These are phyloP conservation scores for Neurospora sp. DNA, from an alignment of 495 filamentous ascomycete genomes.

Conservation along the genomic window DNA sequence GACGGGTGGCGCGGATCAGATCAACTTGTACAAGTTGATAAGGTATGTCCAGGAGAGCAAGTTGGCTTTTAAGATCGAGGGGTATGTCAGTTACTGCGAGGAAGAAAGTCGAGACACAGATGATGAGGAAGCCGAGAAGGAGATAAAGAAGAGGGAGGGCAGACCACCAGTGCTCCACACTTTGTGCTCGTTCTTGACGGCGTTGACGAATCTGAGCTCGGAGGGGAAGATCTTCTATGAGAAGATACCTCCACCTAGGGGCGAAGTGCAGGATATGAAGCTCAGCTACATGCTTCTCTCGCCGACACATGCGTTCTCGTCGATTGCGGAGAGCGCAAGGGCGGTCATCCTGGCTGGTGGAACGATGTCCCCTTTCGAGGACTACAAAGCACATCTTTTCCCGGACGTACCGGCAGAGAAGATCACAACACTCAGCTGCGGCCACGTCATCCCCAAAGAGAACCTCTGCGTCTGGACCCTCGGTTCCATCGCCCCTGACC, in stretches of 20 bases:
- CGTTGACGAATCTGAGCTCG: conserved; percentile 76
- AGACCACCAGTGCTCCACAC: conserved; percentile 67
- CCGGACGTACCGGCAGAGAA: conserved; percentile 55
- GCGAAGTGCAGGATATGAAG: conserved; percentile 37
- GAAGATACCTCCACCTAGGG: conserved; percentile 26
- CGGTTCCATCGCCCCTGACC: conserved; percentile 29
- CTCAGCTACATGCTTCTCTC: conserved; percentile 90
- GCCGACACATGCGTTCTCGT: conserved; percentile 82
- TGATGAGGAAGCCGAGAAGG: not conserved
- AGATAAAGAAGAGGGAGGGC: not conserved
- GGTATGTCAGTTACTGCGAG: conserved; percentile 58
- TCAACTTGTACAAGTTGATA: conserved; percentile 84
- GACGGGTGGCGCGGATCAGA: conserved; percentile 85
- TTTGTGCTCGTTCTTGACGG: conserved; percentile 69
- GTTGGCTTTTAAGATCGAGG: conserved; percentile 87
- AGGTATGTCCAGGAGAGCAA: conserved; percentile 87
- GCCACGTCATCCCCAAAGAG: conserved; percentile 79
- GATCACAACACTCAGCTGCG: conserved; percentile 78
- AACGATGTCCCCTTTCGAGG: conserved; percentile 94
- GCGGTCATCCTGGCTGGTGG: conserved; percentile 89
- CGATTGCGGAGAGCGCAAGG: conserved; percentile 75
- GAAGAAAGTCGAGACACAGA: conserved; percentile 16
- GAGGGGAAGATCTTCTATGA: conserved; percentile 83
- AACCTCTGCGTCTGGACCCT: conserved; percentile 68
- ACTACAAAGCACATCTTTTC: conserved; percentile 79